Base-by-base conservation (phyloP, 805 yeast species). In the Candida quercuum region DNA sequence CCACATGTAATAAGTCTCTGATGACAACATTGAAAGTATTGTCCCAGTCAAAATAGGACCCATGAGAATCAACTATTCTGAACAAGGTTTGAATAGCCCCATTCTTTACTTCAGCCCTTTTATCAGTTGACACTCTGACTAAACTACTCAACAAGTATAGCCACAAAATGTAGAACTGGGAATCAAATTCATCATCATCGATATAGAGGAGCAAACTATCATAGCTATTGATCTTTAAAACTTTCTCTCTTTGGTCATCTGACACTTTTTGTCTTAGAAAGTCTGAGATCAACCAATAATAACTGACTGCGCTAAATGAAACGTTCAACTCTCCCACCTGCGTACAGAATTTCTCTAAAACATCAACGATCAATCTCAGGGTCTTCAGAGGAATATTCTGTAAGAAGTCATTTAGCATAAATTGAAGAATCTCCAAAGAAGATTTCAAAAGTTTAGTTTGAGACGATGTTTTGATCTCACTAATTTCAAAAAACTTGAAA, bases 241-340 rank as follows among this genome's bases (percentile, higher is more conserved):
- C 43, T 26, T 50, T 43, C 26, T 23, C 36, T 8, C 20, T 35
- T 13, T 35, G 19, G 4, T 28, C 32, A 2, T 7, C 24, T 2
- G 40, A 28, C 1, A 37, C 32, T 12, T 42, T 15, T 5, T 42
- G 45, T 35, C 78, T 69, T 29, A 81, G 60, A 40, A 79, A 78
- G 51, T 93, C 98, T 48, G 96, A 85, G 4, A 93, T 76, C 13
- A 84, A 59, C 98, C 98, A 91, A 52, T 88, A 89, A 47, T 88
- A 84, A 48, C 96, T 86, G 8, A 88, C 84, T 0, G 96, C 81
- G 34, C 95, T 86, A 55, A 91, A 88, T 0, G 97, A 86, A 16
- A 87, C 85, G 56, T 91, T 91, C 46, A 91, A 59, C 47, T 91
- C 96, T 44, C 66, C 67, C 1, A 59, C 62, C 51, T 93, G 98